phyloP scores from a whole-genome alignment of 257 asterid genomes.

The Fraxinus quadrangulata region DNA sequence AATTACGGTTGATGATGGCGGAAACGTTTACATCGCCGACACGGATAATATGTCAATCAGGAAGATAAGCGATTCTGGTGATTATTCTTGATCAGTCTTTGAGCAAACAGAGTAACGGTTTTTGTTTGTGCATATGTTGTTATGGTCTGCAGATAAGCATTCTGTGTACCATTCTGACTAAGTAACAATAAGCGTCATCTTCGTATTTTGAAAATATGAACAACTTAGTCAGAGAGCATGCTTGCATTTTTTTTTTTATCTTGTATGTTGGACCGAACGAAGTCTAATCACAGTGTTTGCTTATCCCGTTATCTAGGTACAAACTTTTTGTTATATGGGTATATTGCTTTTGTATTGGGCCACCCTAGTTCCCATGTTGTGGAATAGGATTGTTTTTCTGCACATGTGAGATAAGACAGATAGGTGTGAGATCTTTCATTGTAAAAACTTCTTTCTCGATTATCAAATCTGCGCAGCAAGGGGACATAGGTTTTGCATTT shows the following conservation, averaged over 20 bases:
- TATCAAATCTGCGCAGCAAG: background rate
- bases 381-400: background rate
- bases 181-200: background rate
- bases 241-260: background rate
- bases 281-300: background rate
- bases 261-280: background rate
- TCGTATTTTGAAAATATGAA: background rate
- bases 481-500: background rate
- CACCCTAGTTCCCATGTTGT: background rate
- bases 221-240: background rate
- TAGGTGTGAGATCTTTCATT: background rate
- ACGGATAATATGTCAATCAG: constrained; percentile 91
- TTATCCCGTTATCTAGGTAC: background rate
- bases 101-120: background rate
- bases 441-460: background rate
- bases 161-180: background rate
- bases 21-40: constrained; percentile 84
- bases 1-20: constrained; percentile 82
- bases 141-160: background rate
- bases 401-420: background rate
- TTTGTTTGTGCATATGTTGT: background rate
- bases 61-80: constrained; percentile 86
- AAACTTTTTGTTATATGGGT: background rate
- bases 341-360: background rate
- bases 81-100: constrained; percentile 13